Evolutionary conservation across 495 filamentous ascomycete species (phyloP), one percentile per base, ranked within the genome.

Genomic region (Penicillium verhagenii): DNA sequence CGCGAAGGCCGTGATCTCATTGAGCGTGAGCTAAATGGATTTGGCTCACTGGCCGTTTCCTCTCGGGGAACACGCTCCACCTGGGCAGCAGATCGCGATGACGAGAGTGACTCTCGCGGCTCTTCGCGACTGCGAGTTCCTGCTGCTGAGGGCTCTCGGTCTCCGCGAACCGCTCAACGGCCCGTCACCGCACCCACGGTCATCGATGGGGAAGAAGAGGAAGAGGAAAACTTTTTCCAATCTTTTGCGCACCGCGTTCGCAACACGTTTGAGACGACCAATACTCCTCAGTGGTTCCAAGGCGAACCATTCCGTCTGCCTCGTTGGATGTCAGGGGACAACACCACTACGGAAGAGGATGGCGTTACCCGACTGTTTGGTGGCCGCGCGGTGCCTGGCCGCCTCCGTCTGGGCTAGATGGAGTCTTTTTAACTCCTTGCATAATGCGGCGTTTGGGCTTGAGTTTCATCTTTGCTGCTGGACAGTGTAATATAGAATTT

Each of bases 1-100:
- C 79, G 92, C 29, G 94, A 98, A 74, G 94, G 94, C 13, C 81
- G 89, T n/a, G 90, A 91, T 25, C 79, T 98, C 11, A 96, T 98
- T 54, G 91, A 96, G 54, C 84, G 92, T 13, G 94, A 98, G 65
- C 66, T 95, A 16, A 83, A 87, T 46, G 87, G 86, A 0, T 63
- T 78, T 43, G 78, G 74, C n/a, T 79, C 79, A 16, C 64, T 85
- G 10, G 73, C 76, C 6, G 75, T 74, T 6, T 69, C 75, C 29
- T 63, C 67, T 5, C 68, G 71, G n/a, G 62, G 53, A 42, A 60
- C 60, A 44, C 70, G 64, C 43, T 72, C 69, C 2, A 70, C 65
- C 49, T 66, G 71, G 54, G 63, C 65, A 1, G 6, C 67, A 1
- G 63, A 60, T 25, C 55, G 59, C 43, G 57, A 56, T 42, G 57